Base-by-base conservation (phyloP, 2,329 filamentous ascomycete species). In the Furcasterigmium sp. region DNA sequence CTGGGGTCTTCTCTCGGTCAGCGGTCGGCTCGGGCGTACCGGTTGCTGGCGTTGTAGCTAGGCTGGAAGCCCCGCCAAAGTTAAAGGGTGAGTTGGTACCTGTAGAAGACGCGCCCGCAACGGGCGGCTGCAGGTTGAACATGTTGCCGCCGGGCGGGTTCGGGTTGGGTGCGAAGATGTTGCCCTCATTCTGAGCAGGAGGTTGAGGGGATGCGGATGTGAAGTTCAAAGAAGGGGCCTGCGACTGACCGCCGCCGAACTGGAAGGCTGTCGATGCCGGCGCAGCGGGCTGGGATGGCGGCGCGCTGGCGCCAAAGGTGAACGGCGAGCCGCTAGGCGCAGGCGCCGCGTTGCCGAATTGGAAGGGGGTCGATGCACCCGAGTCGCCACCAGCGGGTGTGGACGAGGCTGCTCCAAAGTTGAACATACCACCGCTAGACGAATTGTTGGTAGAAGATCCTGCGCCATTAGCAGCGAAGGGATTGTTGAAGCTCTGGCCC, bases 41-140 rank as follows among this genome's bases (percentile, higher is more conserved):
- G 51, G 69, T 71, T 51, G 74, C 75, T 48, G 77, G 77, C 51
- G 77, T 81, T 29, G 76, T 80, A 41, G 76, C 76, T 61, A 81
- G 63, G 60, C 77, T 81, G 47, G 77, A 81, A 52, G 75, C 75
- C 53, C 75, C 76, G 51, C 74, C 76, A 58, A 80, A 69, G 56
- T 70, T 73, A 52, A 75, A 72, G 49, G 74, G 73, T 59, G 73
- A 73, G 65, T 76, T 69, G 52, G 67, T 70, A 59, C 67, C 67
- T 48, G 67, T 68, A 56, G 65, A 68, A 48, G 67, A 69, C 41
- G 62, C 61, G 46, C 66, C 67, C 58, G 62, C 64, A 56, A 57
- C 58, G 48, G 65, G 66, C 48, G 65, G 63, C 56, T 68, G 64
- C 51, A 69, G 62, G 56, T 58, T 60, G 51, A 68, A 67, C 46